Evolutionary conservation across 352 stramenopile species (phyloP), one percentile per base, ranked within the genome.

Genomic region (Globisporangium orthogonon): DNA sequence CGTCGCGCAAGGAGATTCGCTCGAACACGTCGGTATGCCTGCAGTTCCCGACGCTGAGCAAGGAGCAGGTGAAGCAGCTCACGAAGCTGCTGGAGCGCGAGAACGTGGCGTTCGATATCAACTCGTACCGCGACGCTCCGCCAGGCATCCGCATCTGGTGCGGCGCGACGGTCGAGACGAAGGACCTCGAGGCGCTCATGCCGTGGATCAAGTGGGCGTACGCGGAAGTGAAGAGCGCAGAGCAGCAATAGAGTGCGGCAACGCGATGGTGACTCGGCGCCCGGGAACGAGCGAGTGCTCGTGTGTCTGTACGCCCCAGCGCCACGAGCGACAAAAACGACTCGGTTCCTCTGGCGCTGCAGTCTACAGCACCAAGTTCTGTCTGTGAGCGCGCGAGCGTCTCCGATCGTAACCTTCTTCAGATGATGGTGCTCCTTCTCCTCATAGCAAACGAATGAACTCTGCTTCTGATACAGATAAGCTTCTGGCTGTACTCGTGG

Each of bases 161-260:
- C 73, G 97, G 97, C 57, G 96, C 96, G n/a, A 99, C 97, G 5
- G 97, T 99, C 47, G 97, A 99, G 77, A 97, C 91, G 48, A 89
- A 94, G 59, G 97, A 99, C 77, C 63, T 99, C 10, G 93, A 99
- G 69, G 92, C 93, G 54, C 71, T 99, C 55, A 94, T 98, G 82
- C 97, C 97, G 11, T 99, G 97, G 97, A 89, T 99, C 69, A 95
- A 97, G 73, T 98, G 96, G 95, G 96, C 97, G 17, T 99, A 98
- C 68, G 83, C 96, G 10, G 82, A 97, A 67, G 87, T 93, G 40
- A 96, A 97, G 65, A 74, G 67, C 45, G 63, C 62, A 10, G 51
- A 61, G 45, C 70, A 67, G 33, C 51, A 78, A 49, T 71, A 69
- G 62, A 58, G 13, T 52, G 53, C 46, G 39, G 18, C 23, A 3